These are phyloP conservation scores for Candida vartiovaarae DNA, from an alignment of 805 yeast species.

Conservation along the genomic window DNA sequence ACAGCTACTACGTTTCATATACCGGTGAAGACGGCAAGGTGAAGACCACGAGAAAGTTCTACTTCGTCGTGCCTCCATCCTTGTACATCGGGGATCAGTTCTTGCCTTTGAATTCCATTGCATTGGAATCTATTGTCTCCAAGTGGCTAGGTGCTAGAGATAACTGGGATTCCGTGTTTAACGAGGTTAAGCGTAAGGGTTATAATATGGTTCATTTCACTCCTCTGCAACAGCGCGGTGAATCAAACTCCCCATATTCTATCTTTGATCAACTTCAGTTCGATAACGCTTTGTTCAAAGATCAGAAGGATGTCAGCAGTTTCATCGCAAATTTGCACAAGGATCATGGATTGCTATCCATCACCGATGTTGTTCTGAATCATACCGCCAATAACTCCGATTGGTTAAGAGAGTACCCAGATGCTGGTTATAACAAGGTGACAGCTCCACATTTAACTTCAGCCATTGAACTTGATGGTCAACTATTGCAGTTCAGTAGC, in stretches of 20 bases:
- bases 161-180: constrained; percentile 64
- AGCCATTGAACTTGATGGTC: constrained; percentile 77
- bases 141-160: constrained; percentile 77
- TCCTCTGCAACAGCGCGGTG: constrained; percentile 86
- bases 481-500: constrained; percentile 58
- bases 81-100: constrained; percentile 48
- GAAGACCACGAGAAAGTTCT: constrained; percentile 50
- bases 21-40: constrained; percentile 28
- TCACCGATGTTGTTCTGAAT: constrained; percentile 91
- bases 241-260: constrained; percentile 88
- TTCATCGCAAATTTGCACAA: constrained; percentile 45
- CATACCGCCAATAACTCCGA: constrained; percentile 88
- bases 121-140: constrained; percentile 79
- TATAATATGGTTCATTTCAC: constrained; percentile 97
- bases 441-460: constrained; percentile 87
- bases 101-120: constrained; percentile 69
- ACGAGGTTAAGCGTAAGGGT: constrained; percentile 59
- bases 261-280: constrained; percentile 78
- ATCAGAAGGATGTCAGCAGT: constrained; percentile 43
- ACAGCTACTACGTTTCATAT: constrained; percentile 64
- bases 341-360: constrained; percentile 57
- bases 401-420: constrained; percentile 86
- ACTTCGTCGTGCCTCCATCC: constrained; percentile 77
- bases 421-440: constrained; percentile 74
- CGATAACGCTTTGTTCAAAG: constrained; percentile 59